These are phyloP conservation scores for Malus hybrid DNA, from an alignment of 331 rosid species.

Conservation along the genomic window DNA sequence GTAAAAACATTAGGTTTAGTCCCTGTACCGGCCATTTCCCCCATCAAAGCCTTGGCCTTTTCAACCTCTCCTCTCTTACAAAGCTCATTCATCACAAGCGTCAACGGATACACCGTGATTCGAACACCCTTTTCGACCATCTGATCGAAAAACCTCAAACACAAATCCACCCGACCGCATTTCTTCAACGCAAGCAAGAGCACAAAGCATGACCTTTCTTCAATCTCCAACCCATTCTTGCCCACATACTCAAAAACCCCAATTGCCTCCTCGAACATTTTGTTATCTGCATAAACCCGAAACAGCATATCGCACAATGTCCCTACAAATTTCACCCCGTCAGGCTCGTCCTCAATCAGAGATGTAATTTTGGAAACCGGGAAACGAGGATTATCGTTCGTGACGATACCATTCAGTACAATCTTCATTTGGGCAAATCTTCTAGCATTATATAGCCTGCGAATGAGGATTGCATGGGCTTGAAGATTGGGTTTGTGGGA, in stretches of 20 bases:
- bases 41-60: slow-evolving; percentile 53
- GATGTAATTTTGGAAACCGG: slow-evolving; percentile 21
- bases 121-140: slow-evolving; percentile 54
- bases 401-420: slow-evolving; percentile 37
- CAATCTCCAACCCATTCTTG: slow-evolving; percentile 38
- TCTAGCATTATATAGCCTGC: slow-evolving; percentile 38
- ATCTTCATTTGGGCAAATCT: slow-evolving; percentile 43
- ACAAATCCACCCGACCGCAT: slow-evolving; percentile 28
- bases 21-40: slow-evolving; percentile 37
- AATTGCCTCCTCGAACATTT: slow-evolving; percentile 52
- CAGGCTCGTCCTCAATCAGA: slow-evolving; percentile 25
- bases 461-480: slow-evolving; percentile 42
- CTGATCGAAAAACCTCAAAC: slow-evolving; percentile 35
- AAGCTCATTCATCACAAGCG: slow-evolving; percentile 55
- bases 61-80: slow-evolving; percentile 51
- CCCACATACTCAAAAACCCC: slow-evolving; percentile 43
- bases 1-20: slow-evolving; percentile 50
- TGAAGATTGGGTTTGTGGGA: slow-evolving; percentile 50
- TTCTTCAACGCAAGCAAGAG: slow-evolving; percentile 60
- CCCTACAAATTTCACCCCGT: slow-evolving; percentile 25
- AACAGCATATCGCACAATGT: slow-evolving; percentile 68
- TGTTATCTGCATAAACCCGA: slow-evolving; percentile 48
- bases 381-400: slow-evolving; percentile 1
- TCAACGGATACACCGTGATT: slow-evolving; percentile 52
- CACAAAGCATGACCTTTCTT: slow-evolving; percentile 76